Base-by-base conservation (phyloP, 768 basidiomycete species). In the Mycena galopus region DNA sequence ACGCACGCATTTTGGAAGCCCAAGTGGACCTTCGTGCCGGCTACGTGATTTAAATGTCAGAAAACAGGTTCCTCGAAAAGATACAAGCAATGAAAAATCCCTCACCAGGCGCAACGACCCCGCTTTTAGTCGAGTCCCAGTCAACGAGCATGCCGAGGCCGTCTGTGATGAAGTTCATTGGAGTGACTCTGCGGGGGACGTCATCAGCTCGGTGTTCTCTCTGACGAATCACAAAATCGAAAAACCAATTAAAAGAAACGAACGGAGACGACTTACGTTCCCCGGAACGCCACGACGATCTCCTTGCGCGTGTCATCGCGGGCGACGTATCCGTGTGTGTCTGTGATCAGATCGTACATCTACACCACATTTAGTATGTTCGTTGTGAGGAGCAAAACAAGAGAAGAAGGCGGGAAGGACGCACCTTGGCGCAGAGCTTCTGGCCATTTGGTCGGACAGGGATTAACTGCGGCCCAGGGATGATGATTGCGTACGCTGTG, bases 321-420 rank as follows among this genome's bases (percentile, higher is more conserved):
- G 1, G 83, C 86, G 29, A 88, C 80, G 63, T 84, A 88, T 27
- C 86, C 87, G 78, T 84, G 84, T 2, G 83, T 82, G 27, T 82
- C 80, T 17, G 84, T 84, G n/a, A 82, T 7, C 2, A 82, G 39
- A 60, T 82, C 76, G 62, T 69, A 79, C 67, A 87, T 83, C 86
- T 87, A 67, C 29, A 53, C 32, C 25, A 42, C 17, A 47, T n/a
- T 3, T n/a, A 16, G 5, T 21, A n/a, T 47, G 25, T 35, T 23
- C 25, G 19, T n/a, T n/a, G n/a, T n/a, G n/a, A n/a, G n/a, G n/a
- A n/a, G n/a, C 50, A 44, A 53, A 53, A 69, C 21, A 65, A 50
- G 10, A 47, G 5, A 78, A 67, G 27, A 14, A 70, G 11, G 19
- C 4, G 11, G 11, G 19, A 47, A 53, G 8, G 27, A n/a, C 59